Base-by-base conservation (phyloP, 352 stramenopile species). In the Achlya hypogyna region DNA sequence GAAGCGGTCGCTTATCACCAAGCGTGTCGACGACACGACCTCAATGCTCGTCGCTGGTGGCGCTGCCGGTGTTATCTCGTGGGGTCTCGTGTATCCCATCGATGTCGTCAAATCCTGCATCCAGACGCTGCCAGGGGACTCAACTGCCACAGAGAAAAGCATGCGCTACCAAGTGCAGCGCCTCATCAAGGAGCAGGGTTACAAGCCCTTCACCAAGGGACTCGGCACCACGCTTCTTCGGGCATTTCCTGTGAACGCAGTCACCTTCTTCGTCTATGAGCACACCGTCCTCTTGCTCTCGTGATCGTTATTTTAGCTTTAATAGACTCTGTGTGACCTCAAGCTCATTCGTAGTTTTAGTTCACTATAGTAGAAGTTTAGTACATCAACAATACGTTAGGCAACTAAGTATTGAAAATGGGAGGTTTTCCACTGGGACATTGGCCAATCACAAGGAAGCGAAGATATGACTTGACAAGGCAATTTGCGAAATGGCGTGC, bases 31-130 rank as follows among this genome's bases (percentile, higher is more conserved):
- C 59, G 62, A 77, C 5, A 77, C 88, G 45, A 78, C 84, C 14
- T 80, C 84, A 53, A 93, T 95, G 84, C 73, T 95, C 35, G 87
- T 78, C n/a, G 84, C 86, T 25, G 86, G 86, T 29, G 86, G 86
- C 18, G 65, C 85, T 62, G 81, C 86, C 34, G 86, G 86, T 62
- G 82, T 93, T 52, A 78, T 77, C 35, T 91, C 81, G 18, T 95
- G 86, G 86, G 78, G 87, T 27, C 78, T 95, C 34, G 78, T 82
- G 3, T 93, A 92, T 70, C 86, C 86, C 40, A 78, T 88, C 43
- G 86, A 95, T 53, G 86, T 95, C 25, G 76, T 95, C 69, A 95
- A 95, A 66, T 91, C 84, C 51, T 86, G 79, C 25, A 92, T 95
- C 38, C 86, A 95, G 72, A 91, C 81, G 35, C 66, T 90, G 2